These are phyloP conservation scores for Pulveroboletus sp. DNA, from an alignment of 768 basidiomycete genomes.

Conservation along the genomic window DNA sequence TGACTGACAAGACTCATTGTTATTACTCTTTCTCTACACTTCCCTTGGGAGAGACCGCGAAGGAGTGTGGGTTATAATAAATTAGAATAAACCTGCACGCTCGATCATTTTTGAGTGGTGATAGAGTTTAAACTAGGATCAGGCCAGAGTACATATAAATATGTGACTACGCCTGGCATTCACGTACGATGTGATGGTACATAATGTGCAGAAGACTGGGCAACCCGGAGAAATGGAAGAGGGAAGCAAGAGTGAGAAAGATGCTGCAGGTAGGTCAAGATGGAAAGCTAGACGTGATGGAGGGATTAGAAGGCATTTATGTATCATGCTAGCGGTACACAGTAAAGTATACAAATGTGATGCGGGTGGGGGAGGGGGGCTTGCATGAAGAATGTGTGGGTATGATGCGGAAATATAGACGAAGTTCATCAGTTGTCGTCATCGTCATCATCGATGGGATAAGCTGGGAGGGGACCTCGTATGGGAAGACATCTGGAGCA, in stretches of 20 bases:
- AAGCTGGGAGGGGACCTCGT: slow-evolving; percentile 16
- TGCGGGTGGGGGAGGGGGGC: not conserved
- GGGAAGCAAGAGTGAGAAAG: not conserved
- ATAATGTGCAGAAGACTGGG: slow-evolving; percentile 2
- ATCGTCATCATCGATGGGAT: slow-evolving; percentile 25
- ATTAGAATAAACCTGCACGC: slow-evolving; percentile 14
- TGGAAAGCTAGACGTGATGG: not conserved
- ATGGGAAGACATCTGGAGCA: slow-evolving; percentile 12
- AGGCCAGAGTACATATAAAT: not conserved
- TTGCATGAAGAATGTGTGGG: slow-evolving; percentile 3
- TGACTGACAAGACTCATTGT: slow-evolving; percentile 1
- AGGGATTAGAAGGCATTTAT: slow-evolving; percentile 9
- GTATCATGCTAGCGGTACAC: slow-evolving; percentile 8
- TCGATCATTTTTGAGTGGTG: not conserved
- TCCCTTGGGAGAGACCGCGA: not conserved
- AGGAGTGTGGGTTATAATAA: slow-evolving; percentile 9
- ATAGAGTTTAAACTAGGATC: not conserved
- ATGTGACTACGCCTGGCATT: too few relatives aligned
- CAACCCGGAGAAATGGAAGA: not conserved
- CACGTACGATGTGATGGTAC: not conserved
- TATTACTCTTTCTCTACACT: slow-evolving; percentile 6
- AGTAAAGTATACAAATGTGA: slow-evolving; percentile 9
- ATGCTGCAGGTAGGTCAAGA: not conserved
- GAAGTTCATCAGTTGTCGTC: slow-evolving; percentile 15
- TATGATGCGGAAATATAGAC: slow-evolving; percentile 9